Base-by-base conservation (phyloP, 2,329 filamentous ascomycete species). In the Phoma sp. region DNA sequence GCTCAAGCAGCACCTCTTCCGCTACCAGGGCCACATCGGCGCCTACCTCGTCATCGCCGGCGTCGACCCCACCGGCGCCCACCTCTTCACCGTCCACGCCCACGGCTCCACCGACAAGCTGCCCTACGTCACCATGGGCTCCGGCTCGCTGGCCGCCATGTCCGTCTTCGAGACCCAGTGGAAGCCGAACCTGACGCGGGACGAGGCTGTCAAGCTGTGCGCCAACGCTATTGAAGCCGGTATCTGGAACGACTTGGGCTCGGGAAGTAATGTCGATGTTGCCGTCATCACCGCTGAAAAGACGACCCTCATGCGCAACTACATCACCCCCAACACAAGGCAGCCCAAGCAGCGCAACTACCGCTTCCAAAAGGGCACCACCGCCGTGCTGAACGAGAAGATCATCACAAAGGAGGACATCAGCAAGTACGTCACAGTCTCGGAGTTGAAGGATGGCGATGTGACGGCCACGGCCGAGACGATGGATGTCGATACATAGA, bases 1-100 rank as follows among this genome's bases (percentile, higher is more conserved):
- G 83, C 88, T 99, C 63, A 99, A 99, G 84, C 95, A 99, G 81
- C 95, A 99, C 78, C 90, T 99, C 60, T 99, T 99, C 89, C 88
- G 91, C 69, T 91, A 99, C 83, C 95, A 99, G 78, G 95, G 95
- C 66, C 86, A 99, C 81, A 96, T 99, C 67, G 95, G 96, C 67
- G 95, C 95, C 61, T 99, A 99, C 79, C 88, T 99, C 53, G 95
- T 99, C 64, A 91, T 99, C 53, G 95, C 95, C 30, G 95, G 95
- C 63, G 93, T 96, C 72, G 95, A 99, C 76, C 93, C 96, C 28
- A 99, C 95, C 1, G 95, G 95, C 69, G 87, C 89, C 38, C 92
- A 96, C 70, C 88, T 99, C 59, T 99, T 96, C 83, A 99, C 96
- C 61, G 95, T 99, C 36, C 95, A 99, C 80, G 95, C 95, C 56